phyloP scores from a whole-genome alignment of 441 rosid species.

The Pelargonium citronellum region DNA sequence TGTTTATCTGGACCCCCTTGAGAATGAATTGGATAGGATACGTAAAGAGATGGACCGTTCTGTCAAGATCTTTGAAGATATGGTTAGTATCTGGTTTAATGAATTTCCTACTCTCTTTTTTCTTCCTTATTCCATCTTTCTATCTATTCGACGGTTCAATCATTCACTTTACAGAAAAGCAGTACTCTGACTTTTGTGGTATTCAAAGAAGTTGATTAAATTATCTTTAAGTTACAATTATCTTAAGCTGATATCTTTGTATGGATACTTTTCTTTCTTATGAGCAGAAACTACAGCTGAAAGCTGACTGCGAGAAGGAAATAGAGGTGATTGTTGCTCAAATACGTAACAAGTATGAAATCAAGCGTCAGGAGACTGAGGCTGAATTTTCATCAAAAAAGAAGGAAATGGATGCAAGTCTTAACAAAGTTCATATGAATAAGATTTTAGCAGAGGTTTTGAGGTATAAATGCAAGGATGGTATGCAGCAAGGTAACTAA shows the following conservation, averaged over 20 bases:
- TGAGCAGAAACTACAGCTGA: slow-evolving; percentile 49
- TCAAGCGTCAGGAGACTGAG: slow-evolving; percentile 45
- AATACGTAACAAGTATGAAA: slow-evolving; percentile 52
- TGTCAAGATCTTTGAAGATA: slow-evolving; percentile 39
- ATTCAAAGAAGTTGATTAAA: background rate
- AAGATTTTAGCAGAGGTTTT: slow-evolving; percentile 73
- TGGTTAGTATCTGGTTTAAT: slow-evolving; percentile 37
- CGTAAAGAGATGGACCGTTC: slow-evolving; percentile 41
- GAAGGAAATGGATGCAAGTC: slow-evolving; percentile 38
- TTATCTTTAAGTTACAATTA: slow-evolving; percentile 17
- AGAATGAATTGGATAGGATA: slow-evolving; percentile 69
- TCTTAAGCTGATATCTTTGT: slow-evolving; percentile 17
- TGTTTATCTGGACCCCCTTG: slow-evolving; percentile 53
- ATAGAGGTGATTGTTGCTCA: slow-evolving; percentile 52
- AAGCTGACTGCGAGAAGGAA: slow-evolving; percentile 54
- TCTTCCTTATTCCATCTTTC: background rate
- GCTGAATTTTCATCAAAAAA: slow-evolving; percentile 34
- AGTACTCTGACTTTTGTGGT: background rate
- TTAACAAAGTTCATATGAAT: slow-evolving; percentile 44
- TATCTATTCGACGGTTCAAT: background rate
- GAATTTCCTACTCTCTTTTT: slow-evolving; percentile 18
- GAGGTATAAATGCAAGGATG: slow-evolving; percentile 51
- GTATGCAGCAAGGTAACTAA: slow-evolving; percentile 44
- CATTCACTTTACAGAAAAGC: background rate
- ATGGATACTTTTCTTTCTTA: slow-evolving; percentile 18